Base-by-base conservation (phyloP, 116 monocot species). In the Trichopus zeylanicus region DNA sequence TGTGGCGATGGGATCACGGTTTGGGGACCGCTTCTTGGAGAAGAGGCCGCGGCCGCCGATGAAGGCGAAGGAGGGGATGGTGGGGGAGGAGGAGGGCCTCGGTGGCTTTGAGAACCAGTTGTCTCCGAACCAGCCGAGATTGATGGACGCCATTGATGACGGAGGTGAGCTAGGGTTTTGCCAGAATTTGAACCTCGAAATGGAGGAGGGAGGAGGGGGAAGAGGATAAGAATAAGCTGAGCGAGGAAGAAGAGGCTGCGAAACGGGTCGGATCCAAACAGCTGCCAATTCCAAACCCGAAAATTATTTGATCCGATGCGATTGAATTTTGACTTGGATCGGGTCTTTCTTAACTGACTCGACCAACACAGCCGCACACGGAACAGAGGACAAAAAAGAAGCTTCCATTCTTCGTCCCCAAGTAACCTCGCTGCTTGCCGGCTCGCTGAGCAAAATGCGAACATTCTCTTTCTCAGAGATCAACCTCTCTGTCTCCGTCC, bases 81-180 rank as follows among this genome's bases (percentile, higher is more conserved):
- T 48, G 46, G 67, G 74, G 47, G 81, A 67, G 15, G 34, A 51
- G 27, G 60, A 37, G 47, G 66, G 62, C 15, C 65, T 38, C 1
- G 70, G 67, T 52, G 81, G 81, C 30, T 68, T 73, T 28, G 51
- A 68, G 38, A 85, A 85, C 89, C 89, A 89, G 73, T 75, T 77
- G 27, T 78, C 89, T 25, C 81, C 76, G 59, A 90, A 62, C 69
- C 73, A 82, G 42, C 80, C 70, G 66, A 87, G 67, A 61, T 82
- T 90, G 67, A 85, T 56, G 55, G 90, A 90, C 38, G 79, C 85
- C 90, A 90, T 90, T 59, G 42, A 37, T 21, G 38, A 42, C n/a
- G n/a, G n/a, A n/a, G n/a, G n/a, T n/a, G n/a, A n/a, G n/a, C n/a
- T n/a, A 25, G 51, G 24, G 7, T 11, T 34, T 18, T 46, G 46